A percentile compares a stretch with the other conserved stretches of the same genome.
phyloP scores from a whole-genome alignment of 148 eudicot genomes.

The Rhododendron molle region DNA sequence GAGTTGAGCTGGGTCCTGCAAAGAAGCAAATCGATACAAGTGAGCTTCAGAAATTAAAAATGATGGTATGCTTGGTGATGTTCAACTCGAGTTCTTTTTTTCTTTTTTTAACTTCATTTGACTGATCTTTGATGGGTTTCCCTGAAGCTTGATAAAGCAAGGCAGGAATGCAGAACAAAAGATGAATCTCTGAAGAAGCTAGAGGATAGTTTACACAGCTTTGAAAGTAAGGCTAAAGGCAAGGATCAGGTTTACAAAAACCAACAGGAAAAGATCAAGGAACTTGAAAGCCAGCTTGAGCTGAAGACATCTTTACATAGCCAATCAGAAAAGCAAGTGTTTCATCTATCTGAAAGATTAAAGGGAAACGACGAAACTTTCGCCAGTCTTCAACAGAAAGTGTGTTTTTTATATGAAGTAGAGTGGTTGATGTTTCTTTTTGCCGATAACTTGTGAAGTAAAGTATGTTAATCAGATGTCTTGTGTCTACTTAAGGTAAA shows the following conservation, averaged over 20 bases:
- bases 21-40: slow-evolving; percentile 74
- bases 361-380: slow-evolving; percentile 67
- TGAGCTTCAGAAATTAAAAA: slow-evolving; percentile 77
- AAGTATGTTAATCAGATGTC: slow-evolving; percentile 4
- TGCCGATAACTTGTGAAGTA: not conserved
- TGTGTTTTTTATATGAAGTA: not conserved
- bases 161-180: slow-evolving; percentile 67
- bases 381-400: slow-evolving; percentile 62
- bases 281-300: slow-evolving; percentile 71
- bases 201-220: slow-evolving; percentile 67
- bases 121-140: slow-evolving; percentile 10
- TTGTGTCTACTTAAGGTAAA: slow-evolving; percentile 46
- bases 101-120: not conserved
- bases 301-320: slow-evolving; percentile 41
- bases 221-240: slow-evolving; percentile 76
- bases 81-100: not conserved
- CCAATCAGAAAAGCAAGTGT: slow-evolving; percentile 64
- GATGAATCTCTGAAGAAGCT: slow-evolving; percentile 75
- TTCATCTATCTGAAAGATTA: slow-evolving; percentile 56
- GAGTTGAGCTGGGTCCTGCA: slow-evolving; percentile 83
- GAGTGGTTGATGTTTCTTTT: not conserved
- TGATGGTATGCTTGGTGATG: slow-evolving; percentile 40
- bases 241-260: slow-evolving; percentile 68
- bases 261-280: slow-evolving; percentile 77
- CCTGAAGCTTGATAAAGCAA: slow-evolving; percentile 74